These are phyloP conservation scores for Acacia confusa DNA, from an alignment of 306 rosid species.

Conservation along the genomic window DNA sequence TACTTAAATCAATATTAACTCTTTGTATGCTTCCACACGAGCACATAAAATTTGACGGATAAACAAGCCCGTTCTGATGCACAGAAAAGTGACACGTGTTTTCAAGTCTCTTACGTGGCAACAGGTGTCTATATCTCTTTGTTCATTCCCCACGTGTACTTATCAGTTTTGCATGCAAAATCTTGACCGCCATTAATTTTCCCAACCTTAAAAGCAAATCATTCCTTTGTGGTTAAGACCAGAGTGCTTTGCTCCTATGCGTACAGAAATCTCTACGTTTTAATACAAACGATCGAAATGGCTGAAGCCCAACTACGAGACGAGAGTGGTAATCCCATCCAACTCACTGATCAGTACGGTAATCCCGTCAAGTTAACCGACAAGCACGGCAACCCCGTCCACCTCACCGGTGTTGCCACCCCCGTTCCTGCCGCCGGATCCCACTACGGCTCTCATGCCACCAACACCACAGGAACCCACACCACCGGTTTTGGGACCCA, in stretches of 20 bases:
- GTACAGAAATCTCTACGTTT: neutral
- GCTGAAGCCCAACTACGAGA: constrained; percentile 57
- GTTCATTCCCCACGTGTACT: constrained; percentile 27
- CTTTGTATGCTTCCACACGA: neutral
- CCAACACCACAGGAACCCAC: neutral
- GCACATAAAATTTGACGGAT: neutral
- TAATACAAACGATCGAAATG: constrained; percentile 38
- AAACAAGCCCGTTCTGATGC: neutral
- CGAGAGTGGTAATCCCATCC: constrained; percentile 61
- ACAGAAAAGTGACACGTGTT: constrained; percentile 27
- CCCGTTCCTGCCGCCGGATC: constrained; percentile 20
- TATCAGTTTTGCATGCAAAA: constrained; percentile 37
- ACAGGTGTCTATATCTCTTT: neutral
- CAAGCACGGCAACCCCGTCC: constrained; percentile 67
- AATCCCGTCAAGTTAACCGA: constrained; percentile 65
- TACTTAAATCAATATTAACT: neutral
- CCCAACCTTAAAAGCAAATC: neutral
- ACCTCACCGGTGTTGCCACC: constrained; percentile 63
- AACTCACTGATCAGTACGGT: constrained; percentile 62
- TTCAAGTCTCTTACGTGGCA: constrained; percentile 44
- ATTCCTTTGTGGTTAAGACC: neutral
- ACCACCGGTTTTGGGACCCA: neutral
- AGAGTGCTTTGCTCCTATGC: neutral
- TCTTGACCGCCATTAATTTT: constrained; percentile 40
- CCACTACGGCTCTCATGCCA: neutral